Percentiles rank a stretch among this genome's conserved stretches.
These are phyloP conservation scores for Haplographium delicatum DNA, from an alignment of 495 filamentous ascomycete species.

Conservation along the genomic window DNA sequence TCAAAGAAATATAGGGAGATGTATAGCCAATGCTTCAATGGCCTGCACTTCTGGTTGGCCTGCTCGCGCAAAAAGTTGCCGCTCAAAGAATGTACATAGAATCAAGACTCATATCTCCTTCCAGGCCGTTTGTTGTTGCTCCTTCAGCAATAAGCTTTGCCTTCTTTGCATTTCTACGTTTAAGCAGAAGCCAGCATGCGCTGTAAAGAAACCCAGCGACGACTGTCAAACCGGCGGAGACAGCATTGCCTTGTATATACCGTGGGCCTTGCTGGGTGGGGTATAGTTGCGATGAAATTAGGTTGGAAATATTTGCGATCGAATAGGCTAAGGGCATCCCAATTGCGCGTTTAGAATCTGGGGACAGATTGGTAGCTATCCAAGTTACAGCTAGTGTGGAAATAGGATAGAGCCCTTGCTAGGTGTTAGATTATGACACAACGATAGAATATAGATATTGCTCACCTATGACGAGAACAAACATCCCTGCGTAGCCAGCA, in stretches of 20 bases:
- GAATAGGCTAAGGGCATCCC: conserved; percentile 18
- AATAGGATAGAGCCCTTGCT: conserved; percentile 2
- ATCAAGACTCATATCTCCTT: conserved; percentile 17
- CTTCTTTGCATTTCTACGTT: conserved; percentile 21
- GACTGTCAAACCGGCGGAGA: conserved; percentile 14
- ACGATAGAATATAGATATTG: background rate
- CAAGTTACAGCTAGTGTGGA: conserved; percentile 1
- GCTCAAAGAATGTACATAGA: conserved; percentile 22
- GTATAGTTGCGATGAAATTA: conserved; percentile 23
- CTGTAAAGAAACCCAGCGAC: conserved; percentile 5
- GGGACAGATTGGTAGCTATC: conserved; percentile 15
- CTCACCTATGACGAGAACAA: conserved; percentile 19
- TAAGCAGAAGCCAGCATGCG: conserved; percentile 14
- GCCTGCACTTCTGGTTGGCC: too few species aligned
- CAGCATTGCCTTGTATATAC: conserved; percentile 23
- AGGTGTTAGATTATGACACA: background rate
- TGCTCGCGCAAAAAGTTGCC: background rate
- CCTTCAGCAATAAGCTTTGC: conserved; percentile 16
- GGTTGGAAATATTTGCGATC: conserved; percentile 16
- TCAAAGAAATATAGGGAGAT: too few species aligned
- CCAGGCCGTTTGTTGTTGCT: conserved; percentile 15
- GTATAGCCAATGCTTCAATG: too few species aligned
- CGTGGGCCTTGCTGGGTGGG: conserved; percentile 15
- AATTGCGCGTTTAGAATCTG: conserved; percentile 20
- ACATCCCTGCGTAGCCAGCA: conserved; percentile 22